Evolutionary conservation across 352 stramenopile species (phyloP).

Genomic region (Saprolegnia parasitica): DNA sequence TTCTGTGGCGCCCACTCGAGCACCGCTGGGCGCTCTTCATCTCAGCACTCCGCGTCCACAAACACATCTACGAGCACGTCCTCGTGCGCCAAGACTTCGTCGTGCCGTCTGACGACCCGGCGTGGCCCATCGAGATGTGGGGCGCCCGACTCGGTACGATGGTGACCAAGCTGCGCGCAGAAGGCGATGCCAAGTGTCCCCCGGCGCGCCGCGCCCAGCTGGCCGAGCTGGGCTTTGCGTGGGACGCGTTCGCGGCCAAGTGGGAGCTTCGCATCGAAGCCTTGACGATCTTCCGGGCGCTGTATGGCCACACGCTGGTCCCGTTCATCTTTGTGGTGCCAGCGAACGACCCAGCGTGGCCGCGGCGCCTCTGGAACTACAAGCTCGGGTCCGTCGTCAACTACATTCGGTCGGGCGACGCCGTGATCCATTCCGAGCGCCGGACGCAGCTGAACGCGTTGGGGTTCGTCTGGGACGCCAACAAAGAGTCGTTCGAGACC

Average conservation of each 20-base stretch:
- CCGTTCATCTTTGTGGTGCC: constrained; percentile 13
- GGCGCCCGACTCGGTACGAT: background rate
- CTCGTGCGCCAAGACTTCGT: background rate
- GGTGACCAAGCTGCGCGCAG: background rate
- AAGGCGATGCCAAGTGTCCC: background rate
- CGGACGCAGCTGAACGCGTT: background rate
- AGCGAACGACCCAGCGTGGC: background rate
- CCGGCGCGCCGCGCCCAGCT: constrained; percentile 32
- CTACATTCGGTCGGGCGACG: background rate
- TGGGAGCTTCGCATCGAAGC: background rate
- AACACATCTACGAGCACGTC: background rate
- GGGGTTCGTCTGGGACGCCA: constrained; percentile 12
- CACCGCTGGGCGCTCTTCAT: constrained; percentile 22
- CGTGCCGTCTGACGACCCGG: background rate
- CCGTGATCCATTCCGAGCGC: background rate
- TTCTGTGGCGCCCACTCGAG: constrained; percentile 20
- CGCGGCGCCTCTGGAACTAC: background rate
- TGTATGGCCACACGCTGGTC: constrained; percentile 3
- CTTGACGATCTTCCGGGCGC: background rate
- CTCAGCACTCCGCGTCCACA: constrained; percentile 8
- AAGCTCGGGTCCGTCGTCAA: constrained; percentile 20
- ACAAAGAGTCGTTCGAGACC: background rate
- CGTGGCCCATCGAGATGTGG: background rate
- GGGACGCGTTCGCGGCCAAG: constrained; percentile 38
- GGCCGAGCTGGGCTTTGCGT: constrained; percentile 61